Evolutionary conservation across 805 yeast species (phyloP).

Genomic region (Candida tibetensis): DNA sequence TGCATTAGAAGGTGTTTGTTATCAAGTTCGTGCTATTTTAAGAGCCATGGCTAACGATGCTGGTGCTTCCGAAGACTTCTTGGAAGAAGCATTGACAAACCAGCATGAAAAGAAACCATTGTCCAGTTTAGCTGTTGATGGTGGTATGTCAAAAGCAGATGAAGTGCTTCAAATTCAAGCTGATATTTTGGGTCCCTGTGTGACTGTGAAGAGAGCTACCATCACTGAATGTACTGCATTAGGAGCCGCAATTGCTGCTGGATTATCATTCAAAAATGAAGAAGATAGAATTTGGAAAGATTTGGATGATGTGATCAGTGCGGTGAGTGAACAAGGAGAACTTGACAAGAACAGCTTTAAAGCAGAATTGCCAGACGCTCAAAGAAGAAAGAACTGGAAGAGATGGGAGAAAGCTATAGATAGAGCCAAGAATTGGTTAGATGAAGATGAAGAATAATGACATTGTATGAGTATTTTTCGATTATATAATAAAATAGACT

Average conservation of each 20-base stretch:
- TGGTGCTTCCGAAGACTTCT: constrained; percentile 56
- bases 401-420: constrained; percentile 85
- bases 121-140: constrained; percentile 74
- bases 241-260: constrained; percentile 97
- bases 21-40: constrained; percentile 86
- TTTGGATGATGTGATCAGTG: constrained; percentile 60
- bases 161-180: constrained; percentile 94
- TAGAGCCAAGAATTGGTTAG: constrained; percentile 80
- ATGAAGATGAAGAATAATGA: constrained; percentile 20
- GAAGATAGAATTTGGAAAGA: constrained; percentile 69
- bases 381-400: constrained; percentile 61
- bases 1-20: constrained; percentile 92
- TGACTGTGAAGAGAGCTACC: constrained; percentile 73
- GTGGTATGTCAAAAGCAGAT: constrained; percentile 90
- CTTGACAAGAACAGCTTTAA: constrained; percentile 27
- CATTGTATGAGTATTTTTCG: not conserved
- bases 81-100: constrained; percentile 49
- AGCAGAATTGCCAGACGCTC: constrained; percentile 51
- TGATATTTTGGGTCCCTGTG: constrained; percentile 85
- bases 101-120: constrained; percentile 46
- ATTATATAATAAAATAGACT: not conserved
- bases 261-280: constrained; percentile 51
- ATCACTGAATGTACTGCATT: constrained; percentile 90
- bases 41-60: constrained; percentile 88
- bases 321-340: constrained; percentile 31